These are phyloP conservation scores for Tylopilus sp. DNA, from an alignment of 768 basidiomycete genomes.

Conservation along the genomic window DNA sequence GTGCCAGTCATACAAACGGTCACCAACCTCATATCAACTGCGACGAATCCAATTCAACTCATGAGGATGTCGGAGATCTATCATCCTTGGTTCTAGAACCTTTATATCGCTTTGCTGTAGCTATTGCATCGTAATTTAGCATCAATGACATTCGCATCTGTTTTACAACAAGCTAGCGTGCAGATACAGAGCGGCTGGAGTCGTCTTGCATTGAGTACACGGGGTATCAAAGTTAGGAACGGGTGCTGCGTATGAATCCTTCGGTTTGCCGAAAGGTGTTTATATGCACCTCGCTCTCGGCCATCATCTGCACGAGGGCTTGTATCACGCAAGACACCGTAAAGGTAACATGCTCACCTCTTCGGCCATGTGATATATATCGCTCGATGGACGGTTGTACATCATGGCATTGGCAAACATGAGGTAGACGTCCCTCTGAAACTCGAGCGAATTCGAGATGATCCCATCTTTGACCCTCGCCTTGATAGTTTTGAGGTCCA, in stretches of 20 bases:
- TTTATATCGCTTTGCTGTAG: not conserved
- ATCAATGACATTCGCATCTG: constrained; percentile 2
- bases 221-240: constrained; percentile 16
- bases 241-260: constrained; percentile 52
- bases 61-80: constrained; percentile 84
- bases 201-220: not conserved
- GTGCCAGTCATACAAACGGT: constrained; percentile 74
- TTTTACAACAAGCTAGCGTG: not conserved
- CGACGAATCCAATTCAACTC: constrained; percentile 82
- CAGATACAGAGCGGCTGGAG: not conserved
- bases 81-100: constrained; percentile 74
- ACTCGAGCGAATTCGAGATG: constrained; percentile 80
- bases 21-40: constrained; percentile 76
- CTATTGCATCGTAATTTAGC: not conserved
- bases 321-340: not conserved
- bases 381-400: constrained; percentile 86
- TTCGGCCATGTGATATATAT: constrained; percentile 87
- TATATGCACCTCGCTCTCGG: constrained; percentile 65
- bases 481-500: constrained; percentile 94
- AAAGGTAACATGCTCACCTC: constrained; percentile 54
- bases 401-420: constrained; percentile 99
- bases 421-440: constrained; percentile 83
- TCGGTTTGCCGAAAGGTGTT: constrained; percentile 74
- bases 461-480: constrained; percentile 77
- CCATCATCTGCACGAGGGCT: constrained; percentile 58